Conservation (phyloP, 2,329 filamentous ascomycete genomes). For the Arthroderma sp. region DNA sequence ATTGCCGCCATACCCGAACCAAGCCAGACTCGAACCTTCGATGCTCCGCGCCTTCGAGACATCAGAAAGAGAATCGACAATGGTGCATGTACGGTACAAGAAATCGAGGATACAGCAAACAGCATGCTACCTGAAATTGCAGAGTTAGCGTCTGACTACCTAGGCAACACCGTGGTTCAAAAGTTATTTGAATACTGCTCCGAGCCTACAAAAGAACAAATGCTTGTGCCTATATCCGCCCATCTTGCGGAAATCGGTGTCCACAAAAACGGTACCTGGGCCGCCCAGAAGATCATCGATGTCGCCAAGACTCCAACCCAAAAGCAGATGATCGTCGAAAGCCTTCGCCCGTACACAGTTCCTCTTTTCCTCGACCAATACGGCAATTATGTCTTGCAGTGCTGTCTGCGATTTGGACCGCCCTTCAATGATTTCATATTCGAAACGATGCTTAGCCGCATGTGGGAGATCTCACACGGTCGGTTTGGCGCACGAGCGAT, state of each 20-base stretch:
- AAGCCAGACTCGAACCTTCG: constrained; percentile 75
- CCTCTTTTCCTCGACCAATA: constrained; percentile 95
- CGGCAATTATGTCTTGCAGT: constrained; percentile 95
- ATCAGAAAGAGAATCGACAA: constrained; percentile 98
- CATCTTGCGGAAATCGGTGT: constrained; percentile 93
- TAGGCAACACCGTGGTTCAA: constrained; percentile 98
- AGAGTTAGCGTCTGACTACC: constrained; percentile 86
- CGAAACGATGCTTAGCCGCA: constrained; percentile 83
- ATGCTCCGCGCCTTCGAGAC: constrained; percentile 86
- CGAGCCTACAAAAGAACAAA: constrained; percentile 76
- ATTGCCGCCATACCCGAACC: constrained; percentile 84
- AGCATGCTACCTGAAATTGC: constrained; percentile 96
- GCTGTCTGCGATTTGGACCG: constrained; percentile 79
- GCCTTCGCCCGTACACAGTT: constrained; percentile 72
- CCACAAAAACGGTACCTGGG: constrained; percentile 99
- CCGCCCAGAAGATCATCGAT: constrained; percentile 97
- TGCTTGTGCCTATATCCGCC: constrained; percentile 76
- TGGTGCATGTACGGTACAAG: constrained; percentile 66
- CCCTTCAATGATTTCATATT: constrained; percentile 96
- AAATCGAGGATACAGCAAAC: constrained; percentile 83
- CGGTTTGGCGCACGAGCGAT: constrained; percentile 91
- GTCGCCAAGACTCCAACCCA: constrained; percentile 76
- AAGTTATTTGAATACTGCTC: constrained; percentile 97
- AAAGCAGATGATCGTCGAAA: constrained; percentile 71
- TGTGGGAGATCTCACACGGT: constrained; percentile 89